These are phyloP conservation scores for Fusarium denticulatum DNA, from an alignment of 2,329 filamentous ascomycete genomes.

Conservation along the genomic window DNA sequence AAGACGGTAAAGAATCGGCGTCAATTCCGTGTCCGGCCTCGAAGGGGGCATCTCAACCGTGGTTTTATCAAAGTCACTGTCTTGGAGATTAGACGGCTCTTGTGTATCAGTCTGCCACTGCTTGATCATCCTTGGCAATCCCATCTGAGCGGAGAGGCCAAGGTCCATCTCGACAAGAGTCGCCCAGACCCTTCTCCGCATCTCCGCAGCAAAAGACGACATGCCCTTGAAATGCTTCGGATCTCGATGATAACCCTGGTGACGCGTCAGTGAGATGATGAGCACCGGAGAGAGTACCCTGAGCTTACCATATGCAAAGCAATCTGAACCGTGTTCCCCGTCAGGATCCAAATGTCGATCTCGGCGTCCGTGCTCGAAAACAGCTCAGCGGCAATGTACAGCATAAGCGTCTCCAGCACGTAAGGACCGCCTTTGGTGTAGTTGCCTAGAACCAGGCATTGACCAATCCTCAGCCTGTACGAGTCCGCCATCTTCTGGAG, in stretches of 20 bases:
- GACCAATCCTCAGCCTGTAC: conserved; percentile 11
- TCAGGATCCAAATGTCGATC: conserved; percentile 49
- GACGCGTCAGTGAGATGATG: background rate
- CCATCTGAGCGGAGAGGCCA: conserved; percentile 56
- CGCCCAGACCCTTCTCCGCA: conserved; percentile 57
- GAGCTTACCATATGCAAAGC: conserved; percentile 44
- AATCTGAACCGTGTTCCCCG: conserved; percentile 48
- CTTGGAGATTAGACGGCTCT: conserved; percentile 55
- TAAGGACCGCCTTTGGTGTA: conserved; percentile 57
- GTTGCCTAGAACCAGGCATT: conserved; percentile 51
- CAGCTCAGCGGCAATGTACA: conserved; percentile 49
- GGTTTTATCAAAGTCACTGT: conserved; percentile 53
- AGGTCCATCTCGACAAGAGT: conserved; percentile 54
- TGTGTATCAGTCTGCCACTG: conserved; percentile 53
- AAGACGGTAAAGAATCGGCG: conserved; percentile 5
- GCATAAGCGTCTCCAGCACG: conserved; percentile 52
- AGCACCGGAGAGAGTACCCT: accelerated
- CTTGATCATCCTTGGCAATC: conserved; percentile 56
- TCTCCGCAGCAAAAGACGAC: conserved; percentile 54
- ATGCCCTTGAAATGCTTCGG: conserved; percentile 53
- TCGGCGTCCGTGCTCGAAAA: conserved; percentile 45
- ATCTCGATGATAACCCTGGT: conserved; percentile 56
- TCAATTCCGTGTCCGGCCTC: background rate
- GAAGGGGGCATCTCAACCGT: background rate
- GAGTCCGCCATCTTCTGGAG: background rate